Conservation (phyloP, 1,284 basidiomycete species). For the Austroboletus rostrupii region DNA sequence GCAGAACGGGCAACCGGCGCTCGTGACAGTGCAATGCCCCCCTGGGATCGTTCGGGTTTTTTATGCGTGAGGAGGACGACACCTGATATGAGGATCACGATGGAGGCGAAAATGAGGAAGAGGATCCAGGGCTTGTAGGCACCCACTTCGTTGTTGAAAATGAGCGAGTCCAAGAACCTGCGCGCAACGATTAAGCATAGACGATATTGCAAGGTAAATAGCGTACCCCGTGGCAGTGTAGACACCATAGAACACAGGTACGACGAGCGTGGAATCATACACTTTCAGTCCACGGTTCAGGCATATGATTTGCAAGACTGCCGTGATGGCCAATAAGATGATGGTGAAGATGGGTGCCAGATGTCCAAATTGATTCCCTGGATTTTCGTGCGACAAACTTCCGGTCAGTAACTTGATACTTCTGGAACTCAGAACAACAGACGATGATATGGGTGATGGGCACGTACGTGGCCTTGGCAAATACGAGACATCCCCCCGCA, state of each 20-base stretch:
- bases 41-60: constrained; percentile 58
- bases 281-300: constrained; percentile 81
- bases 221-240: constrained; percentile 60
- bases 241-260: constrained; percentile 70
- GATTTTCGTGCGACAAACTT: constrained; percentile 68
- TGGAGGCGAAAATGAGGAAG: constrained; percentile 82
- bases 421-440: constrained; percentile 5
- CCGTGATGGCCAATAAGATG: constrained; percentile 72
- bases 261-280: constrained; percentile 74
- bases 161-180: constrained; percentile 66
- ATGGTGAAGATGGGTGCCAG: constrained; percentile 81
- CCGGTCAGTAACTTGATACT: constrained; percentile 78
- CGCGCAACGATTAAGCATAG: constrained; percentile 9
- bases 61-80: constrained; percentile 84
- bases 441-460: constrained; percentile 9
- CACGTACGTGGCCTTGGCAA: constrained; percentile 83
- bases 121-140: constrained; percentile 84
- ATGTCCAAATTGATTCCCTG: constrained; percentile 84
- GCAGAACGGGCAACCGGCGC: constrained; percentile 11
- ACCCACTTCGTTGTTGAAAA: constrained; percentile 80
- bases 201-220: background rate
- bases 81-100: constrained; percentile 79
- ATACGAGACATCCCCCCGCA: constrained; percentile 85
- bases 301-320: constrained; percentile 86
- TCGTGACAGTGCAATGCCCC: constrained; percentile 12